Conservation (phyloP, 2,329 filamentous ascomycete species). For the Fusarium robinianum region DNA sequence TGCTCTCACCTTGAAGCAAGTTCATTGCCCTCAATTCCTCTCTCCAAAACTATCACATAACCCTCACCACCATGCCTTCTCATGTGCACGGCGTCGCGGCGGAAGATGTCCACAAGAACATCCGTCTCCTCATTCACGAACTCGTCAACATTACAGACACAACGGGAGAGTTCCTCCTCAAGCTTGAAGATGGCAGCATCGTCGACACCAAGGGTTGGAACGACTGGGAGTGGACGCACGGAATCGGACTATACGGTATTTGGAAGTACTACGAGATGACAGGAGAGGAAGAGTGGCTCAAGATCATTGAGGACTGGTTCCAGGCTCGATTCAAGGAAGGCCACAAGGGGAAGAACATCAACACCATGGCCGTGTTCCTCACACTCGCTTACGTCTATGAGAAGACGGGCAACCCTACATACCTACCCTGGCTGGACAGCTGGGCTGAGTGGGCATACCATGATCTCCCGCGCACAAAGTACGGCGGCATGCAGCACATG, state of each 20-base stretch:
- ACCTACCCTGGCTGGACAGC: constrained; percentile 75
- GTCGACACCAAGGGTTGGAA: constrained; percentile 87
- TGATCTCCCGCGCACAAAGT: constrained; percentile 71
- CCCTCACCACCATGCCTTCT: constrained; percentile 34
- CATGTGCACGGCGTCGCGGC: constrained; percentile 52
- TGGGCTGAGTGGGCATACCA: constrained; percentile 87
- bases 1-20: neutral
- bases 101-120: constrained; percentile 56
- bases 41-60: neutral
- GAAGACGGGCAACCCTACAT: constrained; percentile 68
- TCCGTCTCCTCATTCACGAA: constrained; percentile 71
- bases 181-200: constrained; percentile 70
- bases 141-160: constrained; percentile 78
- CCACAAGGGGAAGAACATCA: constrained; percentile 82
- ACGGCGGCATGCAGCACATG: constrained; percentile 74
- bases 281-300: constrained; percentile 61
- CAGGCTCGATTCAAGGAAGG: constrained; percentile 68
- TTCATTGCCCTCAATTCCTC: too few species aligned
- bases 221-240: constrained; percentile 84
- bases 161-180: constrained; percentile 74
- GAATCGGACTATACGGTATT: constrained; percentile 77
- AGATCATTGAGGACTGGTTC: constrained; percentile 77
- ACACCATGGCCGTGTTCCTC: constrained; percentile 79
- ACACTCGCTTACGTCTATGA: constrained; percentile 81
- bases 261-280: constrained; percentile 82